Base-by-base conservation (phyloP, 129 eudicot genomes). In the Artemisia annua region DNA sequence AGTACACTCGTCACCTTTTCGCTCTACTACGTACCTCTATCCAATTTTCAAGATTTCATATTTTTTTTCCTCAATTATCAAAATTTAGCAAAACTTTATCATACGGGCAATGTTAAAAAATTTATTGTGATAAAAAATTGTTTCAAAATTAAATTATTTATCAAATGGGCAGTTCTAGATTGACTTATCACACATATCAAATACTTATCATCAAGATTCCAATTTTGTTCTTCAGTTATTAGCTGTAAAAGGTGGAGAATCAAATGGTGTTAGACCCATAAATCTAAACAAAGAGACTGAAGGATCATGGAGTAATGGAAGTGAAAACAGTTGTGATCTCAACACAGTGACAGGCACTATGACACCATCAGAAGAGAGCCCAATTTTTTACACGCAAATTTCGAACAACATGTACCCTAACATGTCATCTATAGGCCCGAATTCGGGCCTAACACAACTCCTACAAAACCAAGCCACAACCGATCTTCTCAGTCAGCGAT, bases 231-330 rank as follows among this genome's bases (percentile, higher is more conserved):
- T 71, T 44, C 91, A 92, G 96, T 75, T 89, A 58, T 4, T 83
- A 76, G 83, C 81, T 57, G 74, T 89, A 61, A 87, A 85, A 79
- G 85, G 84, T 49, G 82, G 91, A 71, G 94, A 92, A 74, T 62
- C 81, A 20, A 81, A 66, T 17, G 95, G 90, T 59, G 55, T 76
- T 14, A 87, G 90, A 62, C 74, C 79, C 71, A 83, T 92, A 17
- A 92, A 92, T 70, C 91, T 89, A 68, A 92, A 89, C 87, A 85
- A 85, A 79, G 94, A 86, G 44, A 86, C 95, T 19, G 90, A 88
- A 71, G 90, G 91, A 64, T 86, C 90, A n/a, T 92, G 96, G 97
- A 92, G 97, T 77, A 88, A 88, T 64, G 97, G 94, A 71, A 92
- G 97, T 60, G 97, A 91, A 46, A 83, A 84, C 62, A 91, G 88